These are phyloP conservation scores for Suhomyces pyralidae DNA, from an alignment of 805 yeast genomes.

Conservation along the genomic window DNA sequence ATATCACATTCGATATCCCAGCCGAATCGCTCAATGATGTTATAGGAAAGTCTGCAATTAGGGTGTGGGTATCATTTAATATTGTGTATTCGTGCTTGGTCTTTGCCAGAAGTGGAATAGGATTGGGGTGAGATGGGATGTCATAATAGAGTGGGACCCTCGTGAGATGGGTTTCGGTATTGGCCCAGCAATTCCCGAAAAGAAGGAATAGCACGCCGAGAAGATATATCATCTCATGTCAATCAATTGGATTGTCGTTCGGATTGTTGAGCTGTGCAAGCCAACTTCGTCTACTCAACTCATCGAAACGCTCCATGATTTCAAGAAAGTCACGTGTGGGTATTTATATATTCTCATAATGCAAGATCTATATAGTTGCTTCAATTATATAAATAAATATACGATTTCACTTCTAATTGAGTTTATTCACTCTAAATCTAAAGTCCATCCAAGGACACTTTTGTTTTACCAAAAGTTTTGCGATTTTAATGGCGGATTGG, in stretches of 20 bases:
- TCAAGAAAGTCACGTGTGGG: not conserved
- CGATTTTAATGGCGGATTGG: not conserved
- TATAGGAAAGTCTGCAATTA: slow-evolving; percentile 26
- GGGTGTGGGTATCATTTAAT: slow-evolving; percentile 20
- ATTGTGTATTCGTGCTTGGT: slow-evolving; percentile 6
- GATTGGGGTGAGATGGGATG: slow-evolving; percentile 20
- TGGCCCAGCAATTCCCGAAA: slow-evolving; percentile 18
- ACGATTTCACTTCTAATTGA: not conserved
- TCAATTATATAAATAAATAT: not conserved
- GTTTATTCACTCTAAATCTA: not conserved
- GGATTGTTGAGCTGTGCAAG: not conserved
- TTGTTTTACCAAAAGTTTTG: not conserved
- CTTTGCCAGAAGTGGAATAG: not conserved
- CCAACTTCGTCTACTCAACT: not conserved
- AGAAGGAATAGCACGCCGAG: not conserved
- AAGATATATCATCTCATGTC: slow-evolving; percentile 5
- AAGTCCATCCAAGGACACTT: not conserved
- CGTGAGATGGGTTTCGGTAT: slow-evolving; percentile 36
- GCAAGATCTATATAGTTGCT: not conserved
- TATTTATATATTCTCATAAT: not conserved
- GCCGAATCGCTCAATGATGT: slow-evolving; percentile 9
- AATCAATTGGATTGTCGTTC: not conserved
- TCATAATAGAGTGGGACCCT: slow-evolving; percentile 34
- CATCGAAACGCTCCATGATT: not conserved
- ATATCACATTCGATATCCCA: slow-evolving; percentile 3